Conservation (phyloP, 306 rosid species). For the Potentilla sterilis region DNA sequence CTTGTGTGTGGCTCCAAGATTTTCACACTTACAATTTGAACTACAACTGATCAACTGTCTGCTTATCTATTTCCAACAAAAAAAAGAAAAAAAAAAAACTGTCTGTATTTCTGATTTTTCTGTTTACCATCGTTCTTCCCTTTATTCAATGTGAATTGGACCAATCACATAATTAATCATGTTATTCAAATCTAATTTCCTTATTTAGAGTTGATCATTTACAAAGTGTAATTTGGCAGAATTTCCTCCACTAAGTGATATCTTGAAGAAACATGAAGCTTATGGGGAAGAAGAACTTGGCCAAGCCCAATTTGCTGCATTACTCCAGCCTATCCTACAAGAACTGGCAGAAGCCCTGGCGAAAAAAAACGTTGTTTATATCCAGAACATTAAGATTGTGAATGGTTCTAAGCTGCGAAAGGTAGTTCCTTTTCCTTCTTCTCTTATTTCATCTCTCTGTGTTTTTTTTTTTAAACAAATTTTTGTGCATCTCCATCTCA, state of each 20-base stretch:
- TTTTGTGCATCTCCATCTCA: not conserved
- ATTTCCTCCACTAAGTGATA: conserved; percentile 62
- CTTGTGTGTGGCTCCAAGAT: not conserved
- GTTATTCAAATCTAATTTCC: conserved; percentile 6
- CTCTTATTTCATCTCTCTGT: not conserved
- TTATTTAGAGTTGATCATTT: conserved; percentile 15
- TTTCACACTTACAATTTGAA: not conserved
- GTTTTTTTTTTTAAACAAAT: not conserved
- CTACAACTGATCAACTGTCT: too few species aligned
- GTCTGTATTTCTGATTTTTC: too few species aligned
- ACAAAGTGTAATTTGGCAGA: conserved; percentile 50
- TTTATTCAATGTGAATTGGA: not conserved
- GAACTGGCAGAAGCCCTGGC: conserved; percentile 74
- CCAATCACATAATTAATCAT: not conserved
- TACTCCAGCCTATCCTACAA: conserved; percentile 82
- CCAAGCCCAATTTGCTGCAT: conserved; percentile 92
- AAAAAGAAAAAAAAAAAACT: too few species aligned
- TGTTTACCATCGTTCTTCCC: not conserved
- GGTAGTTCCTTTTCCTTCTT: conserved; percentile 39
- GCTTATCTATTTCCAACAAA: too few species aligned
- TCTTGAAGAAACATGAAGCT: conserved; percentile 62
- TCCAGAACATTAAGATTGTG: conserved; percentile 55
- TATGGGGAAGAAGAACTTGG: conserved; percentile 80
- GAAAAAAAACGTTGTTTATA: conserved; percentile 43
- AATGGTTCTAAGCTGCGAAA: conserved; percentile 74